Conservation (phyloP, 768 basidiomycete species). For the Russula brevipes region DNA sequence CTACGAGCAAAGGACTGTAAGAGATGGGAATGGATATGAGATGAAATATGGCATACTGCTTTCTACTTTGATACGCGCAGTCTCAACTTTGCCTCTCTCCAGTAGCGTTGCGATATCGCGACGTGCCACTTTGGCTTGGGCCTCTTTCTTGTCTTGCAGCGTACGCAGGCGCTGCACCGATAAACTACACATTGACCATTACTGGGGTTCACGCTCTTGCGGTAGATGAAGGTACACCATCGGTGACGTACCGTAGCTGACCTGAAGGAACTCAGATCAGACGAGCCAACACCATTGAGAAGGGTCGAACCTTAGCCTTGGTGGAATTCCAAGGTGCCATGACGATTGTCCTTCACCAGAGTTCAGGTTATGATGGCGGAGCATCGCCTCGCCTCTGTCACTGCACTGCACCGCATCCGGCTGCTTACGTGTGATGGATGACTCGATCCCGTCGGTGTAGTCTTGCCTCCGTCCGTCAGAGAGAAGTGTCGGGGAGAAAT, state of each 20-base stretch:
- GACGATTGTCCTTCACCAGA: not conserved
- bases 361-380: not conserved
- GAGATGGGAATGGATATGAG: conserved; percentile 18
- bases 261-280: conserved; percentile 31
- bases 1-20: conserved; percentile 33
- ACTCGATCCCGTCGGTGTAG: not conserved
- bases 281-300: not conserved
- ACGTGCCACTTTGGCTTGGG: conserved; percentile 66
- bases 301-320: conserved; percentile 48
- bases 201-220: not conserved
- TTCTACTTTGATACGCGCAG: conserved; percentile 81
- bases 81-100: conserved; percentile 77
- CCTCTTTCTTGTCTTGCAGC: conserved; percentile 88
- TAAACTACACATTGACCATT: conserved; percentile 42
- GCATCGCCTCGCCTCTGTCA: not conserved
- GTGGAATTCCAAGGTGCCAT: conserved; percentile 58
- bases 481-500: not conserved
- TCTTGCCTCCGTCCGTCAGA: not conserved
- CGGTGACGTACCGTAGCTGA: conserved; percentile 43
- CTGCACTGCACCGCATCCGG: not conserved
- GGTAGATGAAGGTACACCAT: not conserved
- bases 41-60: conserved; percentile 49
- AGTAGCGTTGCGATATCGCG: conserved; percentile 78
- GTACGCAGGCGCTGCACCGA: conserved; percentile 82
- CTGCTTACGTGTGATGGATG: conserved; percentile 7